Evolutionary conservation across 1,284 basidiomycete genomes (phyloP).

Genomic region (Trametes hirsuta): DNA sequence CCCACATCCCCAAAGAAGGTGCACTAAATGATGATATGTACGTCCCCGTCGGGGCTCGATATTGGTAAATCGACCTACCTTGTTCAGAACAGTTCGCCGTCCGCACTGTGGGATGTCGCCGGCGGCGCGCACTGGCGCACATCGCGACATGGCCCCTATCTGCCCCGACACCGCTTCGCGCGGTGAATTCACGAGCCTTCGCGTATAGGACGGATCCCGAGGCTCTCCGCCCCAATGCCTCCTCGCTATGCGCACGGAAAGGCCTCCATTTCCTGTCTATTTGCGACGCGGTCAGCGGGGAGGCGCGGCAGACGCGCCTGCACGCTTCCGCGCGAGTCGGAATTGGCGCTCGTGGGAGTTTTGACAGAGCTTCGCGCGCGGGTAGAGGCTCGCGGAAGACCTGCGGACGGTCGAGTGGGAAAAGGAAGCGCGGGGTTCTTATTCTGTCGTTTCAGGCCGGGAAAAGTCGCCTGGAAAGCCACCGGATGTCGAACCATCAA

Average conservation of each 20-base stretch:
- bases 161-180: background rate
- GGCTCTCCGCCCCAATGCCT: background rate
- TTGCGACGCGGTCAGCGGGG: conserved; percentile 12
- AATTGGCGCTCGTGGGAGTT: background rate
- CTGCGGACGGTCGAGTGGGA: background rate
- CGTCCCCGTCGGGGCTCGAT: no score
- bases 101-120: background rate
- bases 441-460: no score
- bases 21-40: background rate
- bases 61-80: no score
- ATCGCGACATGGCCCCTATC: background rate
- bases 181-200: conserved; percentile 3
- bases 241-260: conserved; percentile 6
- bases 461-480: no score
- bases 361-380: background rate
- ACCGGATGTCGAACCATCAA: no score
- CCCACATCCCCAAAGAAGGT: background rate
- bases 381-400: conserved; percentile 1
- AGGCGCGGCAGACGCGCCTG: background rate
- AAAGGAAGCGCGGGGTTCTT: no score
- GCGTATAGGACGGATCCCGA: background rate
- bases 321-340: background rate
- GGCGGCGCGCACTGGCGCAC: background rate
- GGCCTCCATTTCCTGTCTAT: conserved; percentile 5
- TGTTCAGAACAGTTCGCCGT: no score